Evolutionary conservation across 1,139 yeast genomes (phyloP).

Genomic region (Debaryomycetaceae sp.): DNA sequence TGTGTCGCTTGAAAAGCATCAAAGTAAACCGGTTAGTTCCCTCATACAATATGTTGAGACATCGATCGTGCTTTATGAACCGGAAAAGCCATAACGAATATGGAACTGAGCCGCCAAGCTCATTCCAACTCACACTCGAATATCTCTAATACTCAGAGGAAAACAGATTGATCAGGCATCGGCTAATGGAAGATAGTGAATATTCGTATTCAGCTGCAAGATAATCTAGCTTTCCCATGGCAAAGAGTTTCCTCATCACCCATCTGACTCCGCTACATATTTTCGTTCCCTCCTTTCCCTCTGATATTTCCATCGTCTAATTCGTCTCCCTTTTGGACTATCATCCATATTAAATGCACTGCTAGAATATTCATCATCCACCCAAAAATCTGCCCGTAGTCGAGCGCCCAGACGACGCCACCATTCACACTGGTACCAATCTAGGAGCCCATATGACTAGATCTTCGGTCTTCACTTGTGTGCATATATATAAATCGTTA

Average conservation of each 20-base stretch:
- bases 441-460: neutral
- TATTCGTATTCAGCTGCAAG: constrained; percentile 35
- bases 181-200: constrained; percentile 34
- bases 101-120: constrained; percentile 48
- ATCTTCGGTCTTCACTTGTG: neutral
- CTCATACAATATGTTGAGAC: constrained; percentile 10
- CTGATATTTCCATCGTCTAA: too few species aligned
- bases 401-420: neutral
- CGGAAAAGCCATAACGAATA: constrained; percentile 25
- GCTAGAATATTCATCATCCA: neutral
- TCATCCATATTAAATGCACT: neutral
- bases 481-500: neutral
- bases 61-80: constrained; percentile 8
- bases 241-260: constrained; percentile 9
- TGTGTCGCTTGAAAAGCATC: constrained; percentile 1
- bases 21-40: constrained; percentile 10
- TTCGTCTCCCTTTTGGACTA: neutral
- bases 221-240: constrained; percentile 47
- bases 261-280: neutral
- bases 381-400: neutral
- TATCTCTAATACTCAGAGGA: constrained; percentile 37
- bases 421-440: too few species aligned
- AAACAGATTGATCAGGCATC: constrained; percentile 49
- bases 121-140: constrained; percentile 36
- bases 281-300: neutral